phyloP scores from a whole-genome alignment of 1,284 basidiomycete species.

The Thecaphora frezii region DNA sequence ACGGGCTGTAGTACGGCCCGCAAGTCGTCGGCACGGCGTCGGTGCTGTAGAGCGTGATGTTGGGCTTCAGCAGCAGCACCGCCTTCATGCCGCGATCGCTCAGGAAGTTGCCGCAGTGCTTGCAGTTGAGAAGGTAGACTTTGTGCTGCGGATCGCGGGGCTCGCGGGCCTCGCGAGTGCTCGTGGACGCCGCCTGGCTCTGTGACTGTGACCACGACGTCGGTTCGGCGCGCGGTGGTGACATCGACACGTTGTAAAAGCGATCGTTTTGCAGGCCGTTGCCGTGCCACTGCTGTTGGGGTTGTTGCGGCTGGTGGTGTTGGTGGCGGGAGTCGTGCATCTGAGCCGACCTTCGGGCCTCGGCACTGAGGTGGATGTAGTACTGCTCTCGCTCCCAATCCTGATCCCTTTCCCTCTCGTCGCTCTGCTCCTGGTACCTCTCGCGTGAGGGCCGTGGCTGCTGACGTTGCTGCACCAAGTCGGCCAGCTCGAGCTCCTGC shows the following conservation, averaged over 20 bases:
- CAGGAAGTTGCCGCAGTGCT: conserved; percentile 71
- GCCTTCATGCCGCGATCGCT: conserved; percentile 86
- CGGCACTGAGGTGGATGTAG: background rate
- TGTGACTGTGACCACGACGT: background rate
- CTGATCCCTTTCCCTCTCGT: background rate
- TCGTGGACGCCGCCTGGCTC: background rate
- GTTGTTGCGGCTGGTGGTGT: background rate
- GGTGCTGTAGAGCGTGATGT: conserved; percentile 78
- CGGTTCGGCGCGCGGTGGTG: background rate
- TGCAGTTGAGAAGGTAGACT: conserved; percentile 79
- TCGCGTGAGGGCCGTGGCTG: too few relatives aligned
- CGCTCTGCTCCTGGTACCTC: too few relatives aligned
- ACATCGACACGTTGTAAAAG: background rate
- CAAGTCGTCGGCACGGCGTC: conserved; percentile 79
- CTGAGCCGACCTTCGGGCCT: background rate
- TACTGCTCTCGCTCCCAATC: conserved; percentile 1
- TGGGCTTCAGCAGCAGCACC: conserved; percentile 76
- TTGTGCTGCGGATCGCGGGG: conserved; percentile 61
- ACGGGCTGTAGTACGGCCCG: conserved; percentile 58
- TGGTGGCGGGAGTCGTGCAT: background rate
- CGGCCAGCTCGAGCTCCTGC: background rate
- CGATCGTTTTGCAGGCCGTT: background rate
- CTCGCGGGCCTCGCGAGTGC: background rate
- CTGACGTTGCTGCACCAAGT: background rate
- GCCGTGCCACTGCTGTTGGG: background rate